A percentile compares a stretch with the other conserved stretches of the same genome.
Conservation (phyloP, 345 rosid species). For the Hevea brasiliensis region DNA sequence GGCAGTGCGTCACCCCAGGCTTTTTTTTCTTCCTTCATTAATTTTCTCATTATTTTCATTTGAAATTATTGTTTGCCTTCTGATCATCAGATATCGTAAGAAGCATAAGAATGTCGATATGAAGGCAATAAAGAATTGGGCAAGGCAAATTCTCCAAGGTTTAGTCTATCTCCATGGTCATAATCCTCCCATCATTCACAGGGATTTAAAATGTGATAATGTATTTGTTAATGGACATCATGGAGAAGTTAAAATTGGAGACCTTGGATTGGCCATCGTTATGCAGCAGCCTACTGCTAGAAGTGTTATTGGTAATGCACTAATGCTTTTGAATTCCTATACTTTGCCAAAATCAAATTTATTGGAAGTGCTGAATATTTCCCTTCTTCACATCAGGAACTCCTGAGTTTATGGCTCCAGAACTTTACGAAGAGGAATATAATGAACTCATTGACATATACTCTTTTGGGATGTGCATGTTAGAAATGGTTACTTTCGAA, state of each 20-base stretch:
- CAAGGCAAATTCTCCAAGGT: conserved; percentile 80
- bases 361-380: neutral
- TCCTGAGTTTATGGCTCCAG: conserved; percentile 93
- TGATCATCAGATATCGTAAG: conserved; percentile 62
- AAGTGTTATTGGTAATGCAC: conserved; percentile 68
- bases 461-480: conserved; percentile 86
- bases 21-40: conserved; percentile 1
- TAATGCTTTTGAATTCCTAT: neutral
- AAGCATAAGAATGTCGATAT: conserved; percentile 83
- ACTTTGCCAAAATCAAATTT: neutral
- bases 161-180: conserved; percentile 85
- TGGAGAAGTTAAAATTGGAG: conserved; percentile 95
- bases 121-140: conserved; percentile 92
- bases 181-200: conserved; percentile 87
- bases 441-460: conserved; percentile 83
- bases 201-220: conserved; percentile 94
- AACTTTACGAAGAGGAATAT: conserved; percentile 82
- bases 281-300: conserved; percentile 78
- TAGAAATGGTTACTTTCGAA: conserved; percentile 90
- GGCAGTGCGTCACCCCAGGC: conserved; percentile 39
- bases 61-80: neutral
- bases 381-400: conserved; percentile 46
- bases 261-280: conserved; percentile 79
- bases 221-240: conserved; percentile 92
- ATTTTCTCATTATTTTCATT: neutral